Evolutionary conservation across 345 rosid species (phyloP), one percentile per base, ranked within the genome.

Genomic region (Ricinus communis): DNA sequence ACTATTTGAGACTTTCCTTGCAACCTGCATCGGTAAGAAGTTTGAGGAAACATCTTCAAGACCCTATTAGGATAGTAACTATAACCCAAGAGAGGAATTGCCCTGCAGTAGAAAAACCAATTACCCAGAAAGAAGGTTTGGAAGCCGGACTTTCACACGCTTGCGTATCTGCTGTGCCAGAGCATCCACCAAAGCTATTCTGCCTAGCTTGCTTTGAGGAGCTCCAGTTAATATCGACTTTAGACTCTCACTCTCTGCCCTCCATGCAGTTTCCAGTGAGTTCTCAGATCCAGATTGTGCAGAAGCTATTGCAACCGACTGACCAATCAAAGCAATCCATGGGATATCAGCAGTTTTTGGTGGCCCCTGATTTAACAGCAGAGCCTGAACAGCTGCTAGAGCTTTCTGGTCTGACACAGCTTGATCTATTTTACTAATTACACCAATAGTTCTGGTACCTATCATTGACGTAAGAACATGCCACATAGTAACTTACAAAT

Each of bases 321-420:
- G 99, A 68, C 99, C 99, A 77, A 95, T 95, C 79, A 92, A 70
- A 65, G 98, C 99, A 81, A 95, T 89, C 99, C 99, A 95, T 5
- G 87, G 97, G 59, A 95, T 95, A 77, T 88, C 97, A 41, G 90
- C 80, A 74, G 99, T 90, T 83, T 88, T 95, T 50, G 97, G 75
- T 21, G 97, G 99, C 68, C 99, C 99, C 82, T 90, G 93, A 76
- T 95, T 92, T 69, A 82, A 80, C 56, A 95, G 79, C 33, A 92
- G 97, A 72, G 98, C 97, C 81, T 86, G 97, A 84, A 95, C 98
- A 12, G 99, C 99, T 66, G 93, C 87, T 62, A 95, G 86, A 72
- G 98, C 96, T 88, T 95, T 92, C 4, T 89, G 53, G 40, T 92
- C 93, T 60, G 88, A 79, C 69, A 90, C 93, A 64, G 97, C 91